Base-by-base conservation (phyloP, 257 asterid genomes). In the Nicotiana obtusifolia region DNA sequence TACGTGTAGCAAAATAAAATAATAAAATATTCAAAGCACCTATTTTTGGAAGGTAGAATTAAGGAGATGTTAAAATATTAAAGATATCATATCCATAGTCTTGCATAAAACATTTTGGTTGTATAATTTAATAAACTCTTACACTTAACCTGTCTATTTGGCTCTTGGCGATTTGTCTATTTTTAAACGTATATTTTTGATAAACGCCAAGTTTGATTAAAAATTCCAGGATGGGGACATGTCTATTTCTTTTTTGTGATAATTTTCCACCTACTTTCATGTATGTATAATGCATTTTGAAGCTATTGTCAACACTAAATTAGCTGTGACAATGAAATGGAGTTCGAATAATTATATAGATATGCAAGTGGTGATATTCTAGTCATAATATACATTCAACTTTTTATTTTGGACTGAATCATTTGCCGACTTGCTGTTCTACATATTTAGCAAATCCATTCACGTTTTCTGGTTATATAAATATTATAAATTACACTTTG, bases 221-320 rank as follows among this genome's bases (percentile, higher is more conserved):
- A 47, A 73, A 47, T 24, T 44, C 15, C 15, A 73, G 61, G 78
- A 73, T 14, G 16, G 3, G 37, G 61, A 73, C 78, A 73, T 8
- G 61, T 47, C 61, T 73, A 44, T 68, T 68, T 35, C 37, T 37
- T 68, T 68, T 68, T 4, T 37, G 11, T n/a, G 41, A 19, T 37
- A n/a, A 13, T 71, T 57, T 13, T 71, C n/a, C 78, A 71, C 78
- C 78, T 13, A 71, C 78, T 71, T 71, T 44, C 22, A 73, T 73
- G 61, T 56, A 41, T 37, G 77, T 20, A 69, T 67, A 33, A 69
- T 37, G 77, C 78, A 73, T 6, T 14, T 47, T 47, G 60, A 47
- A 73, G 22, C 47, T 22, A 22, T 47, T 73, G 61, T 47, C 78
- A 47, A 47, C 41, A 37, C 8, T 22, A 41, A 22, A 22, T 22